These are phyloP conservation scores for Ocimum tenuiflorum DNA, from an alignment of 257 asterid species.

Conservation along the genomic window DNA sequence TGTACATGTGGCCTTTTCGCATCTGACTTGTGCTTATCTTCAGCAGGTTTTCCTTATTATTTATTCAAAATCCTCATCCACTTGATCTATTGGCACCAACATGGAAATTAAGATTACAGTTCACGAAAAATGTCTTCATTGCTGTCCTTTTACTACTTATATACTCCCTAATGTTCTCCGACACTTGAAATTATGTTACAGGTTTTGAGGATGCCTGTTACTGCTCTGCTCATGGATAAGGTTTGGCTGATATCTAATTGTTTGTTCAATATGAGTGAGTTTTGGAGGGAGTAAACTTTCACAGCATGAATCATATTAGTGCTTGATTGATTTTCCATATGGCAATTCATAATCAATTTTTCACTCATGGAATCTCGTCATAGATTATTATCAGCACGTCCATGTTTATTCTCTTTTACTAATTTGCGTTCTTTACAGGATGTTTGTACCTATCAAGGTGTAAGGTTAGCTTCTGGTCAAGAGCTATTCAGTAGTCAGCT, in stretches of 20 bases:
- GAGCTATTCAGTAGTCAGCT: constrained; percentile 70
- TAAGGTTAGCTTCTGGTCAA: constrained; percentile 83
- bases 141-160: background rate
- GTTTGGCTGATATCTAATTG: constrained; percentile 26
- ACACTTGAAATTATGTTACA: constrained; percentile 25
- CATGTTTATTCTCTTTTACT: constrained; percentile 61
- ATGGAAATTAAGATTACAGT: background rate
- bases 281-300: background rate
- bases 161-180: constrained; percentile 6
- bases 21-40: background rate
- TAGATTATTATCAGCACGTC: too few relatives aligned
- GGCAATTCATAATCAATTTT: constrained; percentile 13
- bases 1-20: background rate
- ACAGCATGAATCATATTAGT: background rate
- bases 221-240: constrained; percentile 55
- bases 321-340: constrained; percentile 7
- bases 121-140: background rate
- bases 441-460: constrained; percentile 51
- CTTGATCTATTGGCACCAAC: background rate
- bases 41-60: background rate
- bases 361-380: too few relatives aligned
- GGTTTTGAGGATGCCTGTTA: constrained; percentile 80
- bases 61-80: background rate
- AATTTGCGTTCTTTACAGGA: background rate
- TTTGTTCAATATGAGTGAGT: background rate